Evolutionary conservation across 2,329 filamentous ascomycete genomes (phyloP), one percentile per base, ranked within the genome.

Genomic region (Trichophyton equinum): DNA sequence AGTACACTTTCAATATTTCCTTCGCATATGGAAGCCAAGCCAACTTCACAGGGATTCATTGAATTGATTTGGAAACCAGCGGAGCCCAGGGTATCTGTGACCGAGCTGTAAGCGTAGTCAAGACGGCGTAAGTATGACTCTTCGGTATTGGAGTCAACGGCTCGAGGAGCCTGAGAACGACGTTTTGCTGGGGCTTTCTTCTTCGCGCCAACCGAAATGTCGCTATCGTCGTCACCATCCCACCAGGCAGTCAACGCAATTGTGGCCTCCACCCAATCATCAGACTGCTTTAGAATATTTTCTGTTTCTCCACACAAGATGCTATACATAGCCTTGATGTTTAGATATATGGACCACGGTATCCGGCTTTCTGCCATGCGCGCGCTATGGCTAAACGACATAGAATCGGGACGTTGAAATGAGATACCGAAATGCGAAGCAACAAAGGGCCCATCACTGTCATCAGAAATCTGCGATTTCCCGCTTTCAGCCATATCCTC

Each of bases 251-350:
- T 85, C 57, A 97, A 77, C 1, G 86, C 88, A 62, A 96, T 76
- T 0, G 86, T 88, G 0, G 90, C 91, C 76, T 97, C 92, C 58
- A 92, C 85, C 92, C 92, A 97, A 73, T 96, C 91, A 68, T 92
- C 85, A 0, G 91, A 84, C 51, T 85, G 83, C 55, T 85, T 82
- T 63, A 95, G 77, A 59, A 96, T 89, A 20, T 90, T 85, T 40
- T 86, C 82, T 8, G 84, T 80, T 64, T 87, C 83, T 40, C 92
- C 91, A 3, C 94, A 80, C 1, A 95, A 76, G 63, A 95, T 86
- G 38, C 86, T 85, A 71, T 96, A 96, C 4, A 96, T 76, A 11
- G 84, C 85, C 65, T 87, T 84, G 59, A 97, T 77, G 66, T 87
- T 90, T 70, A 96, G 87, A 71, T 95, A 96, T 30, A 97, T 84